Evolutionary conservation across 306 rosid species (phyloP).

Genomic region (Dicorynia guianensis): DNA sequence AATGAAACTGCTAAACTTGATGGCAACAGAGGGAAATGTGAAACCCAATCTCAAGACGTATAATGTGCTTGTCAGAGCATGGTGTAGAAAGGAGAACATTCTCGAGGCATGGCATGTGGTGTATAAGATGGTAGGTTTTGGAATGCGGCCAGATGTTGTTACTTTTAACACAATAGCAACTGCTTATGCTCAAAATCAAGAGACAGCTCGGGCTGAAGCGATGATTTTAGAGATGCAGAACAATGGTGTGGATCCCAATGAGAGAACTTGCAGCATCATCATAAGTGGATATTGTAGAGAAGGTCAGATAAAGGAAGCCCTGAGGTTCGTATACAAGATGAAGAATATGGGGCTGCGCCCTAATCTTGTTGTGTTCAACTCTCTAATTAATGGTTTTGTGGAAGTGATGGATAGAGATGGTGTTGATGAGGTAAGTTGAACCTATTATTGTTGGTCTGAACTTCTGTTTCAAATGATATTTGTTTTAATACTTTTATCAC

Average conservation of each 20-base stretch:
- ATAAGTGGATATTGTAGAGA: constrained; percentile 72
- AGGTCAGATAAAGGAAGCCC: constrained; percentile 65
- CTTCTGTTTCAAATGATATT: background rate
- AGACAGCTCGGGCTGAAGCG: constrained; percentile 62
- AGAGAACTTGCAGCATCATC: constrained; percentile 62
- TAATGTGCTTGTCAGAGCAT: constrained; percentile 70
- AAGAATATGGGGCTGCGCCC: constrained; percentile 66
- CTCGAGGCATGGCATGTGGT: constrained; percentile 71
- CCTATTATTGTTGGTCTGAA: background rate
- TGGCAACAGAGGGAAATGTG: constrained; percentile 55
- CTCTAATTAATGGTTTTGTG: constrained; percentile 68
- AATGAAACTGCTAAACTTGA: constrained; percentile 60
- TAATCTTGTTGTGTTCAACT: constrained; percentile 60
- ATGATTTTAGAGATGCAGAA: constrained; percentile 68
- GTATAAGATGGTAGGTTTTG: constrained; percentile 54
- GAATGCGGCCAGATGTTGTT: constrained; percentile 67
- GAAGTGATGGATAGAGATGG: constrained; percentile 73
- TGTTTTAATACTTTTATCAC: constrained; percentile 8
- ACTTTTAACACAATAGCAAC: constrained; percentile 73
- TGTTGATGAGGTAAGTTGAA: constrained; percentile 63
- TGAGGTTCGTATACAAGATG: constrained; percentile 62
- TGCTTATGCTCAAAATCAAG: constrained; percentile 66
- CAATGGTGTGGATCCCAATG: constrained; percentile 62
- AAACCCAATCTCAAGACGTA: constrained; percentile 75
- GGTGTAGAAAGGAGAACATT: constrained; percentile 56